Conservation (phyloP, 768 basidiomycete genomes). For the Mycena alexandri region DNA sequence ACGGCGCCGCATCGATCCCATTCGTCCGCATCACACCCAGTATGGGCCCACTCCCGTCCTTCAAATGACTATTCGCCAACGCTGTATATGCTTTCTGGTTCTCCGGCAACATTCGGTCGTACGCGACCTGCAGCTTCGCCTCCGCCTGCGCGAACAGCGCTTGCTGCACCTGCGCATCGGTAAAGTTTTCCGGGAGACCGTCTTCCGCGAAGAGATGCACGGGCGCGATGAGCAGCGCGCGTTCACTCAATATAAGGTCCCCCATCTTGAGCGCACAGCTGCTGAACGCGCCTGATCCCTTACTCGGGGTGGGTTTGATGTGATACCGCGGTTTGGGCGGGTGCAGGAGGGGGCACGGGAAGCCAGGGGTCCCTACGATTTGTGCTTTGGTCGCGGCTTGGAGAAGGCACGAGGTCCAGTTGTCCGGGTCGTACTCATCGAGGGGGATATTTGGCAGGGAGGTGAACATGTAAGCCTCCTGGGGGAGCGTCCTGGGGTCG, state of each 20-base stretch:
- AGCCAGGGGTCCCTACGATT: slow-evolving; percentile 2
- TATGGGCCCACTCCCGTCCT: slow-evolving; percentile 51
- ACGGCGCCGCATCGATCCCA: slow-evolving; percentile 40
- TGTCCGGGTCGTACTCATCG: background rate
- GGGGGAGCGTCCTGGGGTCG: background rate
- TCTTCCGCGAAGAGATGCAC: background rate
- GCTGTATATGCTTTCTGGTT: slow-evolving; percentile 46
- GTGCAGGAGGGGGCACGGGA: slow-evolving; percentile 1
- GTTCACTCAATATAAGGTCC: slow-evolving; percentile 52
- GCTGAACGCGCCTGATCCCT: slow-evolving; percentile 49
- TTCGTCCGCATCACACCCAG: slow-evolving; percentile 52
- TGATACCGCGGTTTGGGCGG: background rate
- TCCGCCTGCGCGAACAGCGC: slow-evolving; percentile 38
- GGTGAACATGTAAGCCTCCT: background rate
- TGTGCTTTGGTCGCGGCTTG: slow-evolving; percentile 1
- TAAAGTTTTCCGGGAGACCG: background rate
- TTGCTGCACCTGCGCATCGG: background rate
- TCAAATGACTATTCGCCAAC: slow-evolving; percentile 47
- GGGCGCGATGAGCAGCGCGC: slow-evolving; percentile 48
- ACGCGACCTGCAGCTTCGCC: slow-evolving; percentile 37
- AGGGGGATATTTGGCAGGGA: slow-evolving; percentile 1
- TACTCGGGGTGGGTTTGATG: slow-evolving; percentile 9
- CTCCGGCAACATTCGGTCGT: slow-evolving; percentile 43
- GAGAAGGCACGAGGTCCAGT: background rate
- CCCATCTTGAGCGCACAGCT: slow-evolving; percentile 43